These are phyloP conservation scores for Fusarium chuoi DNA, from an alignment of 2,329 filamentous ascomycete species.

Conservation along the genomic window DNA sequence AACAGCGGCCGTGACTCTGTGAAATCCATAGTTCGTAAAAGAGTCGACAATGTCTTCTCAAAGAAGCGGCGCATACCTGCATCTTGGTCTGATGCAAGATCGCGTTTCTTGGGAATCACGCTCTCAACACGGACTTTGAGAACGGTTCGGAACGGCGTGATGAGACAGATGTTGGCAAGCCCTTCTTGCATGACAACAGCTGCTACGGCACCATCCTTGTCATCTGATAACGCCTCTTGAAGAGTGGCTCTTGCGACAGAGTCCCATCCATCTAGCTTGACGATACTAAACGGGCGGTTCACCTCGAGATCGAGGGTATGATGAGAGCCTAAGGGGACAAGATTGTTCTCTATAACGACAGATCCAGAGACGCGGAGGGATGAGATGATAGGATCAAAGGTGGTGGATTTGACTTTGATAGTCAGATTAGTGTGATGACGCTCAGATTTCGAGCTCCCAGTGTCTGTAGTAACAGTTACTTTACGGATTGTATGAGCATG, in stretches of 20 bases:
- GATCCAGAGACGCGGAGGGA: conserved; percentile 66
- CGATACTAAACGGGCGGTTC: conserved; percentile 85
- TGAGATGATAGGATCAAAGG: conserved; percentile 67
- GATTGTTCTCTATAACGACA: conserved; percentile 63
- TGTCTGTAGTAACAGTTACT: conserved; percentile 59
- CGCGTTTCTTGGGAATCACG: conserved; percentile 73
- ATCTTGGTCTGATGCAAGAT: conserved; percentile 71
- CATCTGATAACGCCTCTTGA: conserved; percentile 80
- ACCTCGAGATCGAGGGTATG: conserved; percentile 83
- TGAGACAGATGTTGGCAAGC: conserved; percentile 82
- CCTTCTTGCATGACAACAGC: conserved; percentile 96
- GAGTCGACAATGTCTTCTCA: conserved; percentile 77
- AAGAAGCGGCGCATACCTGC: conserved; percentile 81
- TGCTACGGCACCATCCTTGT: conserved; percentile 83
- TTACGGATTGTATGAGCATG: conserved; percentile 67
- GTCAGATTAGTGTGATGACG: conserved; percentile 68
- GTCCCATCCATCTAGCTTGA: conserved; percentile 89
- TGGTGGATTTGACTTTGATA: conserved; percentile 66
- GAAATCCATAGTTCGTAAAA: conserved; percentile 83
- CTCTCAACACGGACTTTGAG: conserved; percentile 72
- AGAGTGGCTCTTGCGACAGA: conserved; percentile 84
- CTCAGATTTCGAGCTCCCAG: conserved; percentile 62
- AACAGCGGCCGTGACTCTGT: conserved; percentile 76
- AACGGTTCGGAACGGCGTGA: conserved; percentile 83
- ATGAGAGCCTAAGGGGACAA: conserved; percentile 64